These are phyloP conservation scores for Trichomonascaceae sp. DNA, from an alignment of 1,139 yeast genomes.

Conservation along the genomic window DNA sequence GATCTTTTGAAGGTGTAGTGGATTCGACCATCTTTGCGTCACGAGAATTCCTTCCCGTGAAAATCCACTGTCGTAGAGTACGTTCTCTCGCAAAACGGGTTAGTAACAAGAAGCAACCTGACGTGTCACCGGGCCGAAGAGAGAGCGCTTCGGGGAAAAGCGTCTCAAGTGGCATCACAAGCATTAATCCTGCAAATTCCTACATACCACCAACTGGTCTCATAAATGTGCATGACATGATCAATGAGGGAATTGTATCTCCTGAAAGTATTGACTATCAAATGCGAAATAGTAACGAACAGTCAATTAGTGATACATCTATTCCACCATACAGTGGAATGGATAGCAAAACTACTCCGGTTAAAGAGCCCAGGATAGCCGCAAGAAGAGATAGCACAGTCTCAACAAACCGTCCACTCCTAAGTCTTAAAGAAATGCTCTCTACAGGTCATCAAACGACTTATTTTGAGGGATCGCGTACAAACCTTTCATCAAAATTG, in stretches of 20 bases:
- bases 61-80: neutral
- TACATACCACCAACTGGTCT: neutral
- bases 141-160: neutral
- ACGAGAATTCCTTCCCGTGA: slow-evolving; percentile 10
- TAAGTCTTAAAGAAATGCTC: neutral
- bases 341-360: neutral
- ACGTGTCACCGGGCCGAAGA: neutral
- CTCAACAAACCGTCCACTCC: neutral
- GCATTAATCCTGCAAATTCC: neutral
- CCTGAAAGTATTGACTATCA: neutral
- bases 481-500: neutral
- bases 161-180: neutral
- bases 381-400: neutral
- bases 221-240: neutral
- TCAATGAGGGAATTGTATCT: neutral
- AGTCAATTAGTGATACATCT: neutral
- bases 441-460: neutral
- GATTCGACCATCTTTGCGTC: slow-evolving; percentile 17
- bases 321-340: neutral
- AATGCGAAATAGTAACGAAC: neutral
- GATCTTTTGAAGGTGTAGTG: slow-evolving; percentile 43
- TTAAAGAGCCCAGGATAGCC: neutral
- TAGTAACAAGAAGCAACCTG: neutral
- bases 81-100: neutral
- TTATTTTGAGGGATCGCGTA: neutral